A percentile compares a stretch with the other conserved stretches of the same genome.
Conservation (phyloP, 306 rosid genomes). For the Prunus mongolica region DNA sequence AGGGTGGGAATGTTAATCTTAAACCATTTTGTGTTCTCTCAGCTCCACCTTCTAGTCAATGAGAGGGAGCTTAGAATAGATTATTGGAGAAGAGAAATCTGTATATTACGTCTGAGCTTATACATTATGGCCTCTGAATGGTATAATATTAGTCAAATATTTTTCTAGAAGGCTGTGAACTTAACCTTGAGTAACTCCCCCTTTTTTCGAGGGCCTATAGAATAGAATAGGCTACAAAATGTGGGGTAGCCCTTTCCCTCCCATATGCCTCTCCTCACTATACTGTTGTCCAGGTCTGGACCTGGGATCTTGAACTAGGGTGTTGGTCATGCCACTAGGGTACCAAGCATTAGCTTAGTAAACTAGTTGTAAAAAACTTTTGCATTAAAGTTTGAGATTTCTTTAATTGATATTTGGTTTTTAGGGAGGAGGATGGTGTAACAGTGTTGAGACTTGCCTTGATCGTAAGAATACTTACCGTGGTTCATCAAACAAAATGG, state of each 20-base stretch:
- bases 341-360: too few relatives aligned
- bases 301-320: too few relatives aligned
- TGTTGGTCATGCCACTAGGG: too few relatives aligned
- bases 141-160: neutral
- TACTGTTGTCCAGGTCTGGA: too few relatives aligned
- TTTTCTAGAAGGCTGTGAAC: neutral
- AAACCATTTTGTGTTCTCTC: neutral
- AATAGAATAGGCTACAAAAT: too few relatives aligned
- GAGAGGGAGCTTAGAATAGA: neutral
- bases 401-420: slow-evolving; percentile 1
- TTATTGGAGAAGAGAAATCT: neutral
- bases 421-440: slow-evolving; percentile 99
- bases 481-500: slow-evolving; percentile 84
- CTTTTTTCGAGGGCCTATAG: neutral
- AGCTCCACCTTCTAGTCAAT: neutral
- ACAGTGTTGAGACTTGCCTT: slow-evolving; percentile 78
- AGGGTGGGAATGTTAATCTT: neutral
- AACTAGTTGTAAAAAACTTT: neutral
- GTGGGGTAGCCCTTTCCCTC: too few relatives aligned
- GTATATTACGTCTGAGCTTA: neutral
- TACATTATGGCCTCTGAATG: neutral
- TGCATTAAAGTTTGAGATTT: too few relatives aligned
- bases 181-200: neutral
- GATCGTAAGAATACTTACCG: slow-evolving; percentile 60
- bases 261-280: too few relatives aligned